Percentiles rank a stretch among this genome's conserved stretches.
phyloP scores from a whole-genome alignment of 257 asterid species.

The Penstemon barbatus region DNA sequence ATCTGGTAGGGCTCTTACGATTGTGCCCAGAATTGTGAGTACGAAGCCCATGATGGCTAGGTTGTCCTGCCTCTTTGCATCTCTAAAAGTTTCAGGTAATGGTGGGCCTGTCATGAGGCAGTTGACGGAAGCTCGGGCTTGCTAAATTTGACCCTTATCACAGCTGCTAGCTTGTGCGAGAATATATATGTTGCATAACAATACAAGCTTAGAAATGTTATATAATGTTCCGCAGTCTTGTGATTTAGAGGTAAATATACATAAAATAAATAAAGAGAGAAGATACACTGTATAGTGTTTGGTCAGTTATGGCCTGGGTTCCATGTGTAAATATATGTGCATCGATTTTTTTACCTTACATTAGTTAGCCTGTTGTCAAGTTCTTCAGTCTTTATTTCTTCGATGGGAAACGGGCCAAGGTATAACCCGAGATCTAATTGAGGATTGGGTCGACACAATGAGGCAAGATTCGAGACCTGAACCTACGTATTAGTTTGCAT shows the following conservation, averaged over 20 bases:
- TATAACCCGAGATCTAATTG: too few relatives aligned
- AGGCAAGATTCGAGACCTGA: too few relatives aligned
- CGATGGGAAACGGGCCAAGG: too few relatives aligned
- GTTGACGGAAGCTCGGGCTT: slow-evolving; percentile 60
- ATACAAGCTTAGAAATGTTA: slow-evolving; percentile 21
- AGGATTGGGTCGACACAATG: too few relatives aligned
- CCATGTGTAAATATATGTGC: slow-evolving; percentile 3
- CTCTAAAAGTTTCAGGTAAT: slow-evolving; percentile 68
- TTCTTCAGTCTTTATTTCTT: too few relatives aligned
- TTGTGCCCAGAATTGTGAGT: slow-evolving; percentile 43
- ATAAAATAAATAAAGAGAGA: slow-evolving; percentile 21
- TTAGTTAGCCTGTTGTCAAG: too few relatives aligned
- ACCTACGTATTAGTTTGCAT: too few relatives aligned
- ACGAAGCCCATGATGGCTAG: slow-evolving; percentile 70
- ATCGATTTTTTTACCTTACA: too few relatives aligned
- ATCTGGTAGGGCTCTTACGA: slow-evolving; percentile 45
- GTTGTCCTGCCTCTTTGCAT: slow-evolving; percentile 79
- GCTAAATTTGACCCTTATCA: slow-evolving; percentile 29
- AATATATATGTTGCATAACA: slow-evolving; percentile 25
- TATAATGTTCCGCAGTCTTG: slow-evolving; percentile 9
- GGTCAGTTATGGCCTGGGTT: slow-evolving; percentile 19
- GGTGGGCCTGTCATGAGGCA: slow-evolving; percentile 55
- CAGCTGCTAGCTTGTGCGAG: slow-evolving; percentile 34
- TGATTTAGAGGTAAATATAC: slow-evolving; percentile 21
- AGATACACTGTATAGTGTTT: slow-evolving; percentile 20